Conservation (phyloP, 129 eudicot species). For the Centella asiatica region DNA sequence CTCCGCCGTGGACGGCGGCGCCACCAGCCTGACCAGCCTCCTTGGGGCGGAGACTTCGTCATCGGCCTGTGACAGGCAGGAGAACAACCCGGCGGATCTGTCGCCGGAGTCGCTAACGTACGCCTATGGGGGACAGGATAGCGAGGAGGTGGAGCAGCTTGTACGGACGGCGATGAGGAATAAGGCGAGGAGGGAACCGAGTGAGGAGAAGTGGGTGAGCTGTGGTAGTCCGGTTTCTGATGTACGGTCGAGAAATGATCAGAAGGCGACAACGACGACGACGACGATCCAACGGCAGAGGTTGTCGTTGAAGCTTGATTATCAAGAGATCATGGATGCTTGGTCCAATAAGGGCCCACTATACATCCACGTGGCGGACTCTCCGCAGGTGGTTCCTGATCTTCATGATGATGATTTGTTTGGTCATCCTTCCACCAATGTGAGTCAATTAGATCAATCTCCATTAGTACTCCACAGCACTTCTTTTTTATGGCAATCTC, state of each 20-base stretch:
- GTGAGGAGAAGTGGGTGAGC: constrained; percentile 69
- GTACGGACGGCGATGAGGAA: constrained; percentile 78
- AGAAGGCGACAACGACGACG: too few species aligned
- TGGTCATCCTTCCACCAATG: constrained; percentile 12
- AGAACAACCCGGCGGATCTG: constrained; percentile 7
- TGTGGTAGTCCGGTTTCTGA: constrained; percentile 16
- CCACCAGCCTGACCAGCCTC: constrained; percentile 56
- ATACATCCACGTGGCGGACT: constrained; percentile 24
- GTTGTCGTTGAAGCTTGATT: constrained; percentile 68
- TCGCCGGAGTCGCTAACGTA: constrained; percentile 55
- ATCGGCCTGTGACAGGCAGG: constrained; percentile 11
- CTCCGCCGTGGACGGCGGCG: constrained; percentile 51
- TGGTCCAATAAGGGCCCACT: constrained; percentile 73
- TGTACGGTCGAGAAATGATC: background rate
- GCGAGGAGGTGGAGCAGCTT: constrained; percentile 24
- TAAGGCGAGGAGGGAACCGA: constrained; percentile 34
- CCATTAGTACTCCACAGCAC: too few species aligned
- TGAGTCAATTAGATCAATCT: constrained; percentile 19
- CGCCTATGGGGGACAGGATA: constrained; percentile 31
- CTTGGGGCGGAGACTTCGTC: constrained; percentile 19
- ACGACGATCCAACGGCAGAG: constrained; percentile 4
- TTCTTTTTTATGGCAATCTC: too few species aligned
- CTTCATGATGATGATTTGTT: constrained; percentile 33
- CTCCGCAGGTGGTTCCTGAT: constrained; percentile 65
- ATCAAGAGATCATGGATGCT: constrained; percentile 53